phyloP scores from a whole-genome alignment of 257 asterid species.

The Solanum neorickii region DNA sequence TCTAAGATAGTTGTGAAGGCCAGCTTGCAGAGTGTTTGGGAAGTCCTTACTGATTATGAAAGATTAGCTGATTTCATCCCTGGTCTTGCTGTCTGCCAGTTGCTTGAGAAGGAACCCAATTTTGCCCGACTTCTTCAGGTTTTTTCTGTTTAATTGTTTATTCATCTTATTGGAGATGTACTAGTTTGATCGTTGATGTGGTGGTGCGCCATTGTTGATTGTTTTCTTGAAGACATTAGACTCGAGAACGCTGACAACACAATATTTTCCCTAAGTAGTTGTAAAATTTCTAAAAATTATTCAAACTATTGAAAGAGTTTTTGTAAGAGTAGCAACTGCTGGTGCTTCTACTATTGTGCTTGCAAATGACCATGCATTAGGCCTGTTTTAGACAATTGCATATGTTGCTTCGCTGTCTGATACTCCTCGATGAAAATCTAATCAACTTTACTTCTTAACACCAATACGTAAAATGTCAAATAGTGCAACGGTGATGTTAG shows the following conservation, averaged over 20 bases:
- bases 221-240: background rate
- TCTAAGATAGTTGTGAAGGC: constrained; percentile 55
- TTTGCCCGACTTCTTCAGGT: constrained; percentile 81
- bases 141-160: background rate
- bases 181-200: background rate
- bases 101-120: constrained; percentile 58
- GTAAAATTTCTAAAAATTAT: background rate
- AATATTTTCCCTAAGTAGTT: background rate
- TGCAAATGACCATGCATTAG: background rate
- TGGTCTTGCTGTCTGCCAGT: constrained; percentile 66
- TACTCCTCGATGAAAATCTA: background rate
- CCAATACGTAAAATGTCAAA: background rate
- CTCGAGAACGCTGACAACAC: background rate
- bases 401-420: background rate
- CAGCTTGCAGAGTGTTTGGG: constrained; percentile 53
- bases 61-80: constrained; percentile 77
- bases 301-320: background rate
- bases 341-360: background rate
- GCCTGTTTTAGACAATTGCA: background rate
- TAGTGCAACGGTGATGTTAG: background rate
- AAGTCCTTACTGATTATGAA: constrained; percentile 69
- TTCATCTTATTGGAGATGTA: background rate
- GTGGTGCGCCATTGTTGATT: background rate
- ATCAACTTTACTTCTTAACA: background rate
- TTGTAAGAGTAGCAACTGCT: background rate